phyloP scores from a whole-genome alignment of 192 early-diverging fungal species.

The Rhizophagus clarus region DNA sequence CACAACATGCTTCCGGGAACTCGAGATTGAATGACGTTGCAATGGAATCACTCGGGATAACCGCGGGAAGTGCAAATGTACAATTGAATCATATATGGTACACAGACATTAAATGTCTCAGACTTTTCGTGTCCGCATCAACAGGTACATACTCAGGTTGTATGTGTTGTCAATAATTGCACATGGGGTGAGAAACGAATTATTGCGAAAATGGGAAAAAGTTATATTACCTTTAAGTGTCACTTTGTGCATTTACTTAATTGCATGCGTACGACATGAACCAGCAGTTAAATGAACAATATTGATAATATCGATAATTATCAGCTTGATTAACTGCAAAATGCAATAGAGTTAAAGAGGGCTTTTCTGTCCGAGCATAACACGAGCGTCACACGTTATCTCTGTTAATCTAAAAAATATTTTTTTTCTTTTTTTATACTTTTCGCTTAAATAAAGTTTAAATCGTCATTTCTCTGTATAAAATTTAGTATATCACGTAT shows the following conservation, averaged over 20 bases:
- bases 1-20: not conserved
- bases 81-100: not conserved
- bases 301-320: not conserved
- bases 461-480: no score
- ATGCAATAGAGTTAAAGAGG: no score
- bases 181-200: slow-evolving; percentile 3
- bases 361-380: not conserved
- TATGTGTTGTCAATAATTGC: not conserved
- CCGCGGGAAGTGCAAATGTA: not conserved
- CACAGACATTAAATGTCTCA: not conserved
- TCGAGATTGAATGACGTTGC: not conserved
- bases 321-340: not conserved
- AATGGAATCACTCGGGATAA: not conserved
- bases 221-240: not conserved
- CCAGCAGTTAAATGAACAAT: not conserved
- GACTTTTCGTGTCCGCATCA: not conserved
- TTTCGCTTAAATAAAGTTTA: not conserved
- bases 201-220: slow-evolving; percentile 11
- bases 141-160: not conserved
- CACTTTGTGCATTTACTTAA: not conserved
- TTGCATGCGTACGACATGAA: not conserved
- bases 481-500: no score
- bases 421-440: not conserved
- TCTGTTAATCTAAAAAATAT: not conserved
- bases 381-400: not conserved